Evolutionary conservation across 805 yeast species (phyloP).

Genomic region (Ogataea pilisensis): DNA sequence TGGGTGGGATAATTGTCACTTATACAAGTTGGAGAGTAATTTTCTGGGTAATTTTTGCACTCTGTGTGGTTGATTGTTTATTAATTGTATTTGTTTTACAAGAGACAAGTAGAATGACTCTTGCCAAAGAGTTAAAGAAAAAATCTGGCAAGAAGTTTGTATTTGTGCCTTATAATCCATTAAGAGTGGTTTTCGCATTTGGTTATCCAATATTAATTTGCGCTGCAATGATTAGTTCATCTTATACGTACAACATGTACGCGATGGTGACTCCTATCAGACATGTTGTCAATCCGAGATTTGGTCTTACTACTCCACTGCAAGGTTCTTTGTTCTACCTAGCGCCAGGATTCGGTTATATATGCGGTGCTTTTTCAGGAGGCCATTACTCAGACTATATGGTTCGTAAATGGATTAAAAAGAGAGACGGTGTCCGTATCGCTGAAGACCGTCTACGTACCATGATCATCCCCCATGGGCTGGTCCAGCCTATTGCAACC

Average conservation of each 20-base stretch:
- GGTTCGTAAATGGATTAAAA: conserved; percentile 40
- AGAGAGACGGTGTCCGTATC: conserved; percentile 39
- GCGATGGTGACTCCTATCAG: conserved; percentile 51
- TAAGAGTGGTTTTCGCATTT: conserved; percentile 39
- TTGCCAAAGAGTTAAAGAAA: conserved; percentile 25
- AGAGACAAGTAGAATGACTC: conserved; percentile 39
- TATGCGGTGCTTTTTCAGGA: conserved; percentile 47
- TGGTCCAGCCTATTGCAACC: conserved; percentile 41
- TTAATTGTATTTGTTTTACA: conserved; percentile 38
- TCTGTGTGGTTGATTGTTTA: conserved; percentile 35
- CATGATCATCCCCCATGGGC: conserved; percentile 35
- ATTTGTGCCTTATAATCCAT: conserved; percentile 43
- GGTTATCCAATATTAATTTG: conserved; percentile 40
- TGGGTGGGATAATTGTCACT: conserved; percentile 51
- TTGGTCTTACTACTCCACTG: conserved; percentile 43
- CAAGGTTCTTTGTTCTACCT: conserved; percentile 50
- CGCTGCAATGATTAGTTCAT: conserved; percentile 39
- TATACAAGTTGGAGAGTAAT: conserved; percentile 51
- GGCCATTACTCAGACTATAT: conserved; percentile 49
- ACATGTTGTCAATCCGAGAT: conserved; percentile 52
- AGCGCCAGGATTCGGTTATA: conserved; percentile 54
- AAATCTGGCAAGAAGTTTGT: conserved; percentile 35
- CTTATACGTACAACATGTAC: conserved; percentile 48
- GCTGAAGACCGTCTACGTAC: conserved; percentile 52
- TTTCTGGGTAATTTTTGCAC: conserved; percentile 44